Conservation (phyloP, 345 rosid species). For the Trapa incisa region DNA sequence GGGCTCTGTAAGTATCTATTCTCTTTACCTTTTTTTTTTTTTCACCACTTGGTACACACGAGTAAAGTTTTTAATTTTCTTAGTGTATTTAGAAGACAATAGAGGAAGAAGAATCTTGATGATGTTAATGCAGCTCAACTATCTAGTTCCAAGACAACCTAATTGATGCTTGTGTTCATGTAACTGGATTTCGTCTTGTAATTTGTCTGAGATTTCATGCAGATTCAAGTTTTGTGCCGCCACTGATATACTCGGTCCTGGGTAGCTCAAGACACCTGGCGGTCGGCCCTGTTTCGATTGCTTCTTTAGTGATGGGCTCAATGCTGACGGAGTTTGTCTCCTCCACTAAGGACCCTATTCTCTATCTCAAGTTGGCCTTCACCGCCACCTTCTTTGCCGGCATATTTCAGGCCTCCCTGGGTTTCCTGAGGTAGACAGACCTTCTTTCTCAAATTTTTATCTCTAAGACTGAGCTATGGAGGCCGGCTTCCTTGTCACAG, state of each 20-base stretch:
- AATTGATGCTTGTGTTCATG: too few species aligned
- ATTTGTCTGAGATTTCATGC: constrained; percentile 12
- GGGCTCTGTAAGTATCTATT: constrained; percentile 66
- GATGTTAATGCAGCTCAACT: too few species aligned
- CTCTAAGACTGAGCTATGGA: background rate
- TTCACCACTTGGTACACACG: constrained; percentile 2
- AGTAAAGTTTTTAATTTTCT: constrained; percentile 4
- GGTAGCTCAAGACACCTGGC: constrained; percentile 92
- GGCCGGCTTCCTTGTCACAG: too few species aligned
- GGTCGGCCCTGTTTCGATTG: constrained; percentile 95
- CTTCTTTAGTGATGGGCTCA: constrained; percentile 94
- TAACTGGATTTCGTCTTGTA: background rate
- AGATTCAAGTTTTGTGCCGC: constrained; percentile 99
- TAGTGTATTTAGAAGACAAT: background rate
- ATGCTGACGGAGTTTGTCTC: constrained; percentile 79
- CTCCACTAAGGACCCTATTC: constrained; percentile 40
- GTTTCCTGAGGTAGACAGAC: constrained; percentile 56
- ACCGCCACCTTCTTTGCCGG: constrained; percentile 98
- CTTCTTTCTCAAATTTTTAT: background rate
- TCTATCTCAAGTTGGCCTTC: constrained; percentile 77
- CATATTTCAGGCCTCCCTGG: constrained; percentile 79
- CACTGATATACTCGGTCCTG: constrained; percentile 66
- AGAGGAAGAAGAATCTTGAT: background rate
- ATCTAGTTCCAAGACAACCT: too few species aligned
- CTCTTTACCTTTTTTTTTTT: background rate